A percentile compares a stretch with the other conserved stretches of the same genome.
phyloP scores from a whole-genome alignment of 2,329 filamentous ascomycete species.

The Plenodomus biglobosus region DNA sequence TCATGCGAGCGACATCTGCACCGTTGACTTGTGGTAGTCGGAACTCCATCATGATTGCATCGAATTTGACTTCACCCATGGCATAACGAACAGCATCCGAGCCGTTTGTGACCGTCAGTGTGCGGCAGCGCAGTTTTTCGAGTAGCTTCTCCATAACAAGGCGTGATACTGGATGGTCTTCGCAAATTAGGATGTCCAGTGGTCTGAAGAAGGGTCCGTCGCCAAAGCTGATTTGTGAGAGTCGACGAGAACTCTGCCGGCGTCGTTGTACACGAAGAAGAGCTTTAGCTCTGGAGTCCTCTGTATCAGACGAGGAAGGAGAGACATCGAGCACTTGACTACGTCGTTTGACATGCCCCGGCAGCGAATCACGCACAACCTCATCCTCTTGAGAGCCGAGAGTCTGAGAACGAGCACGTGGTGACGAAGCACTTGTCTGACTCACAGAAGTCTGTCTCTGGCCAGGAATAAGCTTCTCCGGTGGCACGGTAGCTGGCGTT shows the following conservation, averaged over 20 bases:
- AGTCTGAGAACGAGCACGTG: constrained; percentile 79
- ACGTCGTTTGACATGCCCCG: constrained; percentile 78
- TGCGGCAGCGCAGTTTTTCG: constrained; percentile 92
- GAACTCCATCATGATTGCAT: constrained; percentile 98
- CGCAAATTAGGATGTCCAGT: constrained; percentile 91
- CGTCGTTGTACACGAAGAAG: constrained; percentile 88
- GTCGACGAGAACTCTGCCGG: constrained; percentile 89
- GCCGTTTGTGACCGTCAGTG: constrained; percentile 86
- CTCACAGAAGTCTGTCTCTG: constrained; percentile 38
- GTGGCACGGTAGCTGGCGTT: constrained; percentile 49
- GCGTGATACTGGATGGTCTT: constrained; percentile 94
- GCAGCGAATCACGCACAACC: constrained; percentile 65
- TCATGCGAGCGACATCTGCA: constrained; percentile 94
- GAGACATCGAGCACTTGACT: constrained; percentile 97
- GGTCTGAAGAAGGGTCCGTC: constrained; percentile 87
- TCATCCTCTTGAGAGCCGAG: constrained; percentile 94
- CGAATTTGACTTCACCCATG: constrained; percentile 96
- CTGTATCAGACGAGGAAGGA: constrained; percentile 95
- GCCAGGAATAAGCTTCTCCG: constrained; percentile 42
- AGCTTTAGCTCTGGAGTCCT: constrained; percentile 88
- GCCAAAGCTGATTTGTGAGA: constrained; percentile 86
- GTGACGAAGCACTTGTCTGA: constrained; percentile 50
- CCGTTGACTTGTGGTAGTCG: constrained; percentile 94
- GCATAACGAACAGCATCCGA: constrained; percentile 91
- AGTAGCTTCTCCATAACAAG: constrained; percentile 99